These are phyloP conservation scores for Umbelopsis isabellina DNA, from an alignment of 192 early-diverging fungal species.

Conservation along the genomic window DNA sequence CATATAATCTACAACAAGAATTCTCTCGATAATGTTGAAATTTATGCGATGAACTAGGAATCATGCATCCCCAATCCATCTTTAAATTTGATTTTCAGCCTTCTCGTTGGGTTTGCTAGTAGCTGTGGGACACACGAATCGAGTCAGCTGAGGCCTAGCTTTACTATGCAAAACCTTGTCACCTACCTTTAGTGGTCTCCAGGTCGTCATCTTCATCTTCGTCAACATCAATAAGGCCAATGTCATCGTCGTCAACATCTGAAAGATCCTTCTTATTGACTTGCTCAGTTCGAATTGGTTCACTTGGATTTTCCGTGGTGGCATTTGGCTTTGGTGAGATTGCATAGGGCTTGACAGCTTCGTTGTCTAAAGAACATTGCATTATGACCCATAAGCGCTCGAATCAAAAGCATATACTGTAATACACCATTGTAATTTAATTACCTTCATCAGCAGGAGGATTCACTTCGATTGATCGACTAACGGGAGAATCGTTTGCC, in stretches of 20 bases:
- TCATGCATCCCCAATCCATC: no score
- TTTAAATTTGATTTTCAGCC: not conserved
- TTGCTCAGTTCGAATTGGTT: not conserved
- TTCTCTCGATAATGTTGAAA: no score
- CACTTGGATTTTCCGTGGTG: not conserved
- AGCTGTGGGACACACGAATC: not conserved
- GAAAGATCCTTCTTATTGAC: not conserved
- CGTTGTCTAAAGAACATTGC: not conserved
- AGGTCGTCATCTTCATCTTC: constrained; percentile 5
- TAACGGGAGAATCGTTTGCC: not conserved
- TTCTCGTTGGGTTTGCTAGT: not conserved
- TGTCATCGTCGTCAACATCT: not conserved
- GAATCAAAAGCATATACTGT: no score
- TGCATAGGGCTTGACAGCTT: not conserved
- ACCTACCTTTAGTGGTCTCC: not conserved
- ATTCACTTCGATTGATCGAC: constrained; percentile 5
- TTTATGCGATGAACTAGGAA: no score
- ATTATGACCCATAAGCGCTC: not conserved
- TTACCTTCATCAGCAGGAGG: not conserved
- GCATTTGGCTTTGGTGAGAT: constrained; percentile 5
- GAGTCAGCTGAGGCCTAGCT: no score
- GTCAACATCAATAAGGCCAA: constrained; percentile 10
- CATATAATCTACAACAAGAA: no score
- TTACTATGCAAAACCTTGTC: not conserved
- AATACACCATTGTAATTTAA: not conserved